phyloP scores from a whole-genome alignment of 73 alveolate species.

The Symbiodinium natans region DNA sequence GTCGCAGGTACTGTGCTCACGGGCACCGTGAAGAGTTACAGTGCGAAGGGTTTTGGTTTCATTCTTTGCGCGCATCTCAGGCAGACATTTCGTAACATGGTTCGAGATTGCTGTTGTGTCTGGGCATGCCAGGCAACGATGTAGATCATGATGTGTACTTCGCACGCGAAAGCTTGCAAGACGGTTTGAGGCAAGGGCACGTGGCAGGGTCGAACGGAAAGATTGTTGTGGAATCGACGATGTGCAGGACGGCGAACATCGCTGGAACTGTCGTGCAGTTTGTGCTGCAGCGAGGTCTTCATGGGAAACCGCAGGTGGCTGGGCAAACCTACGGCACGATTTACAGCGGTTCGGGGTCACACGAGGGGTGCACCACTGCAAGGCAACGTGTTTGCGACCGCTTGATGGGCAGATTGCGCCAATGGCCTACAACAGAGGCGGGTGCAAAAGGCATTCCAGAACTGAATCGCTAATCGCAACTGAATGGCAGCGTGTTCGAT shows the following conservation, averaged over 20 bases:
- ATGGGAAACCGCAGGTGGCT: conserved; percentile 83
- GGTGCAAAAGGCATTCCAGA: no score
- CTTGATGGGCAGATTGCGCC: conserved; percentile 81
- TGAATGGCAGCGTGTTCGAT: no score
- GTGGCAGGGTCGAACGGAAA: neutral
- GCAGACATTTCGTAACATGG: no score
- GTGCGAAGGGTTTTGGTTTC: conserved; percentile 79
- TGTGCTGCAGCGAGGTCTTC: conserved; percentile 76
- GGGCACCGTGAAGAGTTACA: conserved; percentile 87
- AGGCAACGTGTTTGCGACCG: conserved; percentile 61
- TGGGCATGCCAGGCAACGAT: neutral
- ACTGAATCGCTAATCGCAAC: no score
- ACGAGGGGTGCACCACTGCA: neutral
- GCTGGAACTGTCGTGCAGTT: conserved; percentile 81
- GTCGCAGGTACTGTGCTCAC: conserved; percentile 52
- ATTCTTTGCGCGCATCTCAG: conserved; percentile 35
- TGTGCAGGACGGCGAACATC: conserved; percentile 47
- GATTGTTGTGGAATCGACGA: neutral
- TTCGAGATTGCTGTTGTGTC: neutral
- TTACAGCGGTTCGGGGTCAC: no score
- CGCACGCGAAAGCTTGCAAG: conserved; percentile 80
- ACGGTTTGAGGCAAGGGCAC: conserved; percentile 7
- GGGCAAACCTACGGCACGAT: neutral
- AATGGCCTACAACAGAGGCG: conserved; percentile 74
- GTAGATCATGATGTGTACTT: conserved; percentile 83